Evolutionary conservation across 2,329 filamentous ascomycete genomes (phyloP), one percentile per base, ranked within the genome.

Genomic region (Xylaria sp.): DNA sequence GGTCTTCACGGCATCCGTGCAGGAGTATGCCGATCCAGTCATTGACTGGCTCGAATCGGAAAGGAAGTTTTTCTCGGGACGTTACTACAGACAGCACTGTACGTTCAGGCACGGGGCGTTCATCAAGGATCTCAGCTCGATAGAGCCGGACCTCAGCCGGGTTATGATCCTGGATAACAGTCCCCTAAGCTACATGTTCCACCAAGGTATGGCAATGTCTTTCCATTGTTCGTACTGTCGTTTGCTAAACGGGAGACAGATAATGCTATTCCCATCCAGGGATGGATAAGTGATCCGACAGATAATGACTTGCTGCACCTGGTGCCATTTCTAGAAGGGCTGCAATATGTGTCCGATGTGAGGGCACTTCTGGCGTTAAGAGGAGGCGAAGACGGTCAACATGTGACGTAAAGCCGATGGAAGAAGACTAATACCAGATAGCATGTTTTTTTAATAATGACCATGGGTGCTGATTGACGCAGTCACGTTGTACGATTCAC

Each of bases 81-180:
- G 96, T 74, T 98, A 96, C 83, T 99, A 99, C 82, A 89, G 96
- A 64, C 96, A 99, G 80, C 95, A 99, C 81, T 99, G 96, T 84
- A 98, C 96, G 25, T 94, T 94, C 78, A 89, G 96, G 63, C 96
- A 98, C 75, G 95, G 95, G 59, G 94, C 95, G 39, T 99, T 98
- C 79, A 98, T 99, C 85, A 99, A 99, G 81, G 96, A 99, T 82
- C 85, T 99, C 66, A 96, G 94, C 79, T 93, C 94, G 65, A 94
- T 99, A 51, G 96, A 99, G 85, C 94, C 96, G 20, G 96, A 99
- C 80, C 84, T 99, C 78, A 98, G 94, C 83, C 97, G 94, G 82
- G 96, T 99, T 69, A 97, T 98, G 92, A 99, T 99, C 79, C 85
- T 99, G 81, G 96, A 99, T 83, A 99, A 99, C 79, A 98, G 94